Conservation (phyloP, 2,329 filamentous ascomycete species). For the Cephalotrichum gorgonifer region DNA sequence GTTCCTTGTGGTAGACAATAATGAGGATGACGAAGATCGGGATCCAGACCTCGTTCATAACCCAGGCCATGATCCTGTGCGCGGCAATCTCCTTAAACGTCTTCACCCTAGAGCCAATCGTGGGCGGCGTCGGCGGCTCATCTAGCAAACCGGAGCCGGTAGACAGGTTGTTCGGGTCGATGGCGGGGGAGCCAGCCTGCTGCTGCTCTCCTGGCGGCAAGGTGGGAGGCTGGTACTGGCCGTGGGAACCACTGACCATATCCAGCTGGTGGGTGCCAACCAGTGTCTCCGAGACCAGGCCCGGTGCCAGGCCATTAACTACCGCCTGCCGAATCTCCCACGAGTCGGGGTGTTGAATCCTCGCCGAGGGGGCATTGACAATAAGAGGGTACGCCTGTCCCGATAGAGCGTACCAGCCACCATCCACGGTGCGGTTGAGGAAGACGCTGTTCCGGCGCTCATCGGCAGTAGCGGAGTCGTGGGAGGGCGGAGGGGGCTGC, state of each 20-base stretch:
- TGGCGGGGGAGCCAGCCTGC: constrained; percentile 7
- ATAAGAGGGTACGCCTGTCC: constrained; percentile 79
- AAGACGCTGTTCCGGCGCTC: constrained; percentile 60
- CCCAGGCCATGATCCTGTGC: constrained; percentile 40
- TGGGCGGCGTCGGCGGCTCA: constrained; percentile 15
- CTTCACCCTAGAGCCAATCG: constrained; percentile 39
- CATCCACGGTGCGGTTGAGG: constrained; percentile 75
- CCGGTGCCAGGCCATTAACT: constrained; percentile 26
- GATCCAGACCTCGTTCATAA: constrained; percentile 44
- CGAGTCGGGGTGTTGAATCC: constrained; percentile 34
- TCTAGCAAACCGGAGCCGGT: constrained; percentile 13
- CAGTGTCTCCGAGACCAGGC: constrained; percentile 49
- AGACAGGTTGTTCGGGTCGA: neutral
- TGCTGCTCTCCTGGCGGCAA: constrained; percentile 23
- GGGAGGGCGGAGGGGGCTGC: constrained; percentile 61
- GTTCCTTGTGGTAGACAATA: constrained; percentile 34
- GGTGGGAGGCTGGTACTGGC: constrained; percentile 23
- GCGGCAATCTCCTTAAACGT: constrained; percentile 38
- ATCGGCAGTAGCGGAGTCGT: constrained; percentile 36
- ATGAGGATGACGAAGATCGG: constrained; percentile 31
- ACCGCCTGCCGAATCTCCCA: constrained; percentile 28
- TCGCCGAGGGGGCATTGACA: constrained; percentile 49
- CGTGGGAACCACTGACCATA: constrained; percentile 15
- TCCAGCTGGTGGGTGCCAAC: constrained; percentile 63
- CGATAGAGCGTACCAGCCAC: constrained; percentile 90